Base-by-base conservation (phyloP, 768 basidiomycete species). In the Naganishia randhawae region DNA sequence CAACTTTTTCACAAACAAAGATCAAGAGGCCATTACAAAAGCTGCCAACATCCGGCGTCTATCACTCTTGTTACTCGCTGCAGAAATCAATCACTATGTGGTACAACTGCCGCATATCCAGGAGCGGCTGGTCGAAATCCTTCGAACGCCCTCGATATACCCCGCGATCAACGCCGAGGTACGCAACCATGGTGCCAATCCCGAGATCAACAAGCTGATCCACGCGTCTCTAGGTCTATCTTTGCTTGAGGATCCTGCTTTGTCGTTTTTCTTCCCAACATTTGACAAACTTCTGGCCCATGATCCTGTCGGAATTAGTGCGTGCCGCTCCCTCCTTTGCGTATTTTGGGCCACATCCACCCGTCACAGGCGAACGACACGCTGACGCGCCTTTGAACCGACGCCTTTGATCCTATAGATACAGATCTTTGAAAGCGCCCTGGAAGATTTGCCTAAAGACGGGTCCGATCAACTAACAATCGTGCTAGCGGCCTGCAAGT, bases 241-340 rank as follows among this genome's bases (percentile, higher is more conserved):
- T 98, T 16, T 97, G 93, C 75, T 86, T 98, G 55, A 85, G 96
- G 13, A 89, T 97, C 1, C 81, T 98, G 22, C 84, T 98, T 51
- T 97, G 92, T 76, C 87, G 96, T 17, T 84, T 98, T 57, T 90
- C 91, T 5, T 85, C 90, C 2, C 91, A 94, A 75, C 96, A 95
- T 75, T 77, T 99, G 74, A 88, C 89, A 10, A 94, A 92, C 73
- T 91, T 98, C 80, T 98, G 96, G 95, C 95, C 96, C 0, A 90
- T 95, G 50, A 84, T 99, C 50, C 77, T 98, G 71, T 91, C 93
- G 0, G 96, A 99, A 81, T 81, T 99, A 74, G 92, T 91, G 73
- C 67, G 85, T 76, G 16, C 41, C 42, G 51, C 55, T 19, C 10
- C 27, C 6, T 29, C 16, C 1, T 33, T 3, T 3, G 13, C 37